Evolutionary conservation across 306 rosid genomes (phyloP).

Genomic region (Calophaca sinica): DNA sequence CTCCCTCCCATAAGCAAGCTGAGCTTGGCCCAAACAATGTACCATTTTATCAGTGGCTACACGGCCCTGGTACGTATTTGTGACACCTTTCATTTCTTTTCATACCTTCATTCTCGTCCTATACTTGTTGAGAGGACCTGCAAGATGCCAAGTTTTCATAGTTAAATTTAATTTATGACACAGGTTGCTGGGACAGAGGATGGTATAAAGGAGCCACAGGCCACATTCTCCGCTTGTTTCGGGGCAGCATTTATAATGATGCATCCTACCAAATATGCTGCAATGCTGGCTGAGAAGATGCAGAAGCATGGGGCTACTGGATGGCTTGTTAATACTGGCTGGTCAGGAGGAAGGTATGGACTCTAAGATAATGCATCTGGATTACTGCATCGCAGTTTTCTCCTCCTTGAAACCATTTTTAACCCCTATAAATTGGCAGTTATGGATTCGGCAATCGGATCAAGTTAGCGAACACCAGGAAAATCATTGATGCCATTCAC

Average conservation of each 20-base stretch:
- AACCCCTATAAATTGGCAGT: constrained; percentile 51
- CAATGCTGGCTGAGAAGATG: constrained; percentile 88
- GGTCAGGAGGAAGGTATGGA: constrained; percentile 83
- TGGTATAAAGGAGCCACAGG: constrained; percentile 84
- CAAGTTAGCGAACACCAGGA: constrained; percentile 75
- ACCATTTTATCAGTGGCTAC: constrained; percentile 90
- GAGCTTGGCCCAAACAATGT: constrained; percentile 89
- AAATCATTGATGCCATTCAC: constrained; percentile 81
- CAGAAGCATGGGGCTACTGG: constrained; percentile 78
- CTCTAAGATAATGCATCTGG: not conserved
- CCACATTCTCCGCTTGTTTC: constrained; percentile 86
- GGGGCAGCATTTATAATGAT: constrained; percentile 91
- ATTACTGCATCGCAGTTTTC: not conserved
- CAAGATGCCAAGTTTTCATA: constrained; percentile 1
- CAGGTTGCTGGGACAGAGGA: constrained; percentile 92
- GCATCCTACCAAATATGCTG: constrained; percentile 86
- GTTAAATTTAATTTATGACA: constrained; percentile 20
- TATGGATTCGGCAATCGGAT: constrained; percentile 75
- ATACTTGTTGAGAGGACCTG: not conserved
- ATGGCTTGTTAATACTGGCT: constrained; percentile 93
- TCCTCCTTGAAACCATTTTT: constrained; percentile 16
- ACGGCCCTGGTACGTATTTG: constrained; percentile 71
- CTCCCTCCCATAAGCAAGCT: constrained; percentile 90
- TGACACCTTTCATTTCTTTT: constrained; percentile 12
- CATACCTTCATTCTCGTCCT: not conserved